Evolutionary conservation across 2,329 filamentous ascomycete species (phyloP), one percentile per base, ranked within the genome.

Genomic region (Colletotrichum echinochloae): DNA sequence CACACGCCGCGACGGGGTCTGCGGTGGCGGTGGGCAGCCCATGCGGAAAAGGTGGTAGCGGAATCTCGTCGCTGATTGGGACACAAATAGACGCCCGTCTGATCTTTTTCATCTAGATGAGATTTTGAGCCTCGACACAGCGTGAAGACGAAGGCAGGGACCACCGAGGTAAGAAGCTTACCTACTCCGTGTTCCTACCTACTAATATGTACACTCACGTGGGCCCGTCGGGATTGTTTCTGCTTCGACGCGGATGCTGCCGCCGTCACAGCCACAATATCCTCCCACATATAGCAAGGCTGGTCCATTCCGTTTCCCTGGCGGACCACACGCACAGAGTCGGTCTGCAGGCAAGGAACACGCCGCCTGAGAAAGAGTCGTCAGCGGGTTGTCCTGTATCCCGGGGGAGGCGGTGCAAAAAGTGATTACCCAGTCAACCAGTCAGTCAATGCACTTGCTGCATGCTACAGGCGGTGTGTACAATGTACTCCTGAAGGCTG

Each of bases 191-290:
- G n/a, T n/a, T n/a, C n/a, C n/a, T n/a, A n/a, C n/a, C n/a, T n/a
- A n/a, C n/a, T n/a, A n/a, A n/a, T n/a, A n/a, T n/a, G n/a, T n/a
- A 16, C 26, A 18, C 6, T 30, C 26, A 20, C 14, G 26, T 28
- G 48, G 48, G 48, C 51, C 51, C 33, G 51, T 20, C 8, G 26
- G 51, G 20, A 23, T 61, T 9, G 30, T 48, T 26, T 41, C 16
- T 41, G 16, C 30, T 33, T 26, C 39, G 44, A 23, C 37, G 59
- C 65, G 65, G 65, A 63, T 64, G 35, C 65, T 63, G 65, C 65
- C 65, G 65, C 41, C 65, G 56, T 44, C 65, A 64, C 65, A 49
- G 65, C 60, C 52, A 68, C 65, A 41, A 30, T 26, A 8, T 8
- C 44, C 41, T n/a, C 39, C 2, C 39, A 5, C 16, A 11, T 18